Evolutionary conservation across 1,139 yeast genomes (phyloP).

Genomic region (Pichia sp.): DNA sequence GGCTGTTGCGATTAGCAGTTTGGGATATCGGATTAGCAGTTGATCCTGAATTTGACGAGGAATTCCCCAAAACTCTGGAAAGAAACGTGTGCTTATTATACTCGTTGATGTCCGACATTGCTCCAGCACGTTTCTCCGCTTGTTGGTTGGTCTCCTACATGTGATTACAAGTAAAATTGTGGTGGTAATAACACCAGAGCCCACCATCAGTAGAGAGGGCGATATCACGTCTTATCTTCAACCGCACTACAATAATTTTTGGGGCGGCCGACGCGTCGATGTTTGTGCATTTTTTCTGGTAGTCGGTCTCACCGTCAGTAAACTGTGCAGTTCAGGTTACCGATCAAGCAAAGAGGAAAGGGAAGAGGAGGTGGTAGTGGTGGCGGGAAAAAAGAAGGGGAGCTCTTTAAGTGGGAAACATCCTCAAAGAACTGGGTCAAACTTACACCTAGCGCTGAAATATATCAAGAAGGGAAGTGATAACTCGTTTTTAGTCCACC

Average conservation of each 20-base stretch:
- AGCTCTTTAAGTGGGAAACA: neutral
- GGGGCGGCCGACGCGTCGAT: slow-evolving; percentile 4
- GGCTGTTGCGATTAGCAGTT: neutral
- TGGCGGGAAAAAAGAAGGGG: neutral
- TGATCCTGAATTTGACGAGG: slow-evolving; percentile 31
- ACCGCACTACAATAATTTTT: neutral
- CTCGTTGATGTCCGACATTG: slow-evolving; percentile 23
- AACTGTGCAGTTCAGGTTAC: neutral
- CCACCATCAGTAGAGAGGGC: neutral
- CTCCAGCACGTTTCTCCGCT: neutral
- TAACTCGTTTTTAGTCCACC: neutral
- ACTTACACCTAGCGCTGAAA: too few species aligned
- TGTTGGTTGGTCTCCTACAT: neutral
- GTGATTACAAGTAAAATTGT: neutral
- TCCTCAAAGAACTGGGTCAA: neutral
- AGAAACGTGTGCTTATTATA: slow-evolving; percentile 46
- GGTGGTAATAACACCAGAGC: neutral
- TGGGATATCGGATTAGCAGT: neutral
- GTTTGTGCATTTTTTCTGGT: neutral
- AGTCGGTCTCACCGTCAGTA: too few species aligned
- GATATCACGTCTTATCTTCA: neutral
- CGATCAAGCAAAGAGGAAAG: neutral
- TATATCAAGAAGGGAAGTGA: too few species aligned
- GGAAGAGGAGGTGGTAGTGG: neutral
- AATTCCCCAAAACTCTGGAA: slow-evolving; percentile 54